Evolutionary conservation across 2,329 filamentous ascomycete species (phyloP).

Genomic region (Nemania sp.): DNA sequence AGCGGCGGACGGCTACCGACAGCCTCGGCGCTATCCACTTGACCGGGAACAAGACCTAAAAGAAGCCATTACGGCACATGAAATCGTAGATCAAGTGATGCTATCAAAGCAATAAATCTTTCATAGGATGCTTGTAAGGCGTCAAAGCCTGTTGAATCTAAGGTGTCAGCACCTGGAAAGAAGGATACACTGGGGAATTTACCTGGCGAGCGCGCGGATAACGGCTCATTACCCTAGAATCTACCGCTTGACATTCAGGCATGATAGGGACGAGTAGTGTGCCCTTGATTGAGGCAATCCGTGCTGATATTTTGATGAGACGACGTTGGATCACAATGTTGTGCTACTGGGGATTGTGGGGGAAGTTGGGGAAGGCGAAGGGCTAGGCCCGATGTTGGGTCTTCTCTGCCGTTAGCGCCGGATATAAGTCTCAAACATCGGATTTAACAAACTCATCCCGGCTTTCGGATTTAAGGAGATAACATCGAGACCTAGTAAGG

Average conservation of each 20-base stretch:
- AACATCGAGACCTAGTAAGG: neutral
- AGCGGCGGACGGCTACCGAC: no score
- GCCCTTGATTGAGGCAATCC: neutral
- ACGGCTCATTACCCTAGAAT: neutral
- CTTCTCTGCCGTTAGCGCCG: neutral
- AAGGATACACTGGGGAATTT: neutral
- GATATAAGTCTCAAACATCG: neutral
- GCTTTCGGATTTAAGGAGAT: neutral
- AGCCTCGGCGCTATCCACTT: no score
- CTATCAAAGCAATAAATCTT: no score
- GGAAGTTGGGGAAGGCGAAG: neutral
- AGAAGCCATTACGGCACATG: no score
- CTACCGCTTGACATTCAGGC: neutral
- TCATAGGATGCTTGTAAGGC: no score
- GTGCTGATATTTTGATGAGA: neutral
- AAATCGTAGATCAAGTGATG: no score
- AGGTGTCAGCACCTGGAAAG: no score
- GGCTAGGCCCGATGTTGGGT: no score
- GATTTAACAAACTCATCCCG: neutral
- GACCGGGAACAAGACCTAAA: no score
- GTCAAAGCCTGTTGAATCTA: no score
- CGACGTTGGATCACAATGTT: conserved; percentile 8
- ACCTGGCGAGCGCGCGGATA: neutral
- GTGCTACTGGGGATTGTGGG: conserved; percentile 5
- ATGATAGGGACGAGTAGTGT: neutral